Conservation (phyloP, 1,284 basidiomycete genomes). For the Cryptococcus sp. region DNA sequence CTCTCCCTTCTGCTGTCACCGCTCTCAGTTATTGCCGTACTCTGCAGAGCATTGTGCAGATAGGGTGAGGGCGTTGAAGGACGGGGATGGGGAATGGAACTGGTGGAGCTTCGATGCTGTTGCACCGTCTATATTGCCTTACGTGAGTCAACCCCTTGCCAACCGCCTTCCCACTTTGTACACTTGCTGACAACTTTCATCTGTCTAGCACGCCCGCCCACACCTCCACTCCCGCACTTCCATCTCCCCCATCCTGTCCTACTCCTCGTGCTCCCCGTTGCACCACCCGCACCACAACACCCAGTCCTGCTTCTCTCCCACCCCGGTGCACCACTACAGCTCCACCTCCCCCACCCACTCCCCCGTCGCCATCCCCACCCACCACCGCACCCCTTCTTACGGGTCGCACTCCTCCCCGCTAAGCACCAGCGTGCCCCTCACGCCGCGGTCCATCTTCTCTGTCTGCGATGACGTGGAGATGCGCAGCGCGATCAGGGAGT, state of each 20-base stretch:
- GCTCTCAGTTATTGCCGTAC: background rate
- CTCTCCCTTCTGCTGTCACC: slow-evolving; percentile 11
- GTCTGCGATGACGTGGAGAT: background rate
- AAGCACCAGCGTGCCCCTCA: slow-evolving; percentile 11
- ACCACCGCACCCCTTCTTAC: slow-evolving; percentile 3
- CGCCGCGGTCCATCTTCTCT: slow-evolving; percentile 6
- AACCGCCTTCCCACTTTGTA: background rate
- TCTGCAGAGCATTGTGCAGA: slow-evolving; percentile 11
- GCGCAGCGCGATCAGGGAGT: background rate
- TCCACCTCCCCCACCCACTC: background rate
- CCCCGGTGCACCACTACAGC: background rate
- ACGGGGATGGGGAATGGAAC: slow-evolving; percentile 19
- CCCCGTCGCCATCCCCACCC: background rate
- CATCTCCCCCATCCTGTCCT: slow-evolving; percentile 4
- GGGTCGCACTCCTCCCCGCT: slow-evolving; percentile 14
- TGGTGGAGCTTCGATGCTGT: slow-evolving; percentile 13
- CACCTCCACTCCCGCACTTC: slow-evolving; percentile 11
- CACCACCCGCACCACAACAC: slow-evolving; percentile 10
- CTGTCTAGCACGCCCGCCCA: slow-evolving; percentile 15
- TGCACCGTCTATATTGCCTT: slow-evolving; percentile 13
- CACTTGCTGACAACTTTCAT: background rate
- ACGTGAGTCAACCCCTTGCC: slow-evolving; percentile 7
- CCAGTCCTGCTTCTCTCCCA: background rate
- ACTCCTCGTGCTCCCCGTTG: slow-evolving; percentile 8
- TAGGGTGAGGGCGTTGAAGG: slow-evolving; percentile 11